These are phyloP conservation scores for Sarocladiaceae sp. DNA, from an alignment of 2,329 filamentous ascomycete genomes.

Conservation along the genomic window DNA sequence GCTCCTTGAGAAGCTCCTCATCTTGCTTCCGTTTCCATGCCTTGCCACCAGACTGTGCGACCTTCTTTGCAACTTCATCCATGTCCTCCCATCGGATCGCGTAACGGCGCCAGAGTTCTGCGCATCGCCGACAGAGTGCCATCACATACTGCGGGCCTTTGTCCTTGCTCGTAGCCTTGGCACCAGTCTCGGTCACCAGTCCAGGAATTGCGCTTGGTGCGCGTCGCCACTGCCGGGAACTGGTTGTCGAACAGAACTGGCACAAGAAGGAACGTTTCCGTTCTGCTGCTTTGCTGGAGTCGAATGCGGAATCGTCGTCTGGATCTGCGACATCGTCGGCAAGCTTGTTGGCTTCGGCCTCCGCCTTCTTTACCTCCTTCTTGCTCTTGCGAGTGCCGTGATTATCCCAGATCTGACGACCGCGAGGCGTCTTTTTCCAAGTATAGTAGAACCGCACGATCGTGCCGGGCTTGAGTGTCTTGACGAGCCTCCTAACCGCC, in stretches of 20 bases:
- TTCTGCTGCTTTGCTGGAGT: constrained; percentile 72
- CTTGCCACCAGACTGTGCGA: constrained; percentile 69
- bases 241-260: constrained; percentile 81
- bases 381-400: constrained; percentile 84
- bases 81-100: constrained; percentile 92
- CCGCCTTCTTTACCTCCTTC: constrained; percentile 72
- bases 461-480: constrained; percentile 69
- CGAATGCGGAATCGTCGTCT: constrained; percentile 91
- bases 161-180: constrained; percentile 60
- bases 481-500: constrained; percentile 76
- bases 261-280: constrained; percentile 84
- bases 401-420: constrained; percentile 82
- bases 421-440: constrained; percentile 91
- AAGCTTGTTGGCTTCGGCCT: constrained; percentile 66
- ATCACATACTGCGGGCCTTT: constrained; percentile 67
- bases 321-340: constrained; percentile 91
- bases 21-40: constrained; percentile 86
- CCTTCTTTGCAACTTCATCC: constrained; percentile 85
- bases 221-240: constrained; percentile 84
- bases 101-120: constrained; percentile 91
- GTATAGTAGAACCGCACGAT: constrained; percentile 94
- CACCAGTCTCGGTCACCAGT: constrained; percentile 56
- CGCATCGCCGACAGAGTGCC: constrained; percentile 84
- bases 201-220: constrained; percentile 74
- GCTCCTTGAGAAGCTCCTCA: constrained; percentile 78